Conservation (phyloP, 176 grass and related monocot genomes). For the Cenchrus purpureus region DNA sequence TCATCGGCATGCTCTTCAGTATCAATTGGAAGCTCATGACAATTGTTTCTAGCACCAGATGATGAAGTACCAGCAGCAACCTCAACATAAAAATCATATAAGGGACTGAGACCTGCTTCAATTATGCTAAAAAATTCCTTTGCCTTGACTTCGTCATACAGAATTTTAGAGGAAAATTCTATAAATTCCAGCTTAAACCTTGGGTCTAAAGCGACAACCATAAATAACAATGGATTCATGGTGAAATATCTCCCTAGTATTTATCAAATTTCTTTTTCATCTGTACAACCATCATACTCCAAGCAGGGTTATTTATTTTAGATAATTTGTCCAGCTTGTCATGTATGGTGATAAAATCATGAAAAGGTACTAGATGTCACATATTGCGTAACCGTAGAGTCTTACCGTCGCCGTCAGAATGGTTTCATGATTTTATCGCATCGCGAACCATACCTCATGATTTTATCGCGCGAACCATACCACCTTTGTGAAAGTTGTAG, state of each 20-base stretch:
- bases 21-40: not conserved
- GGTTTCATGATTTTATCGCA: too few relatives aligned
- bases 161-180: not conserved
- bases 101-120: not conserved
- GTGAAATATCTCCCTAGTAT: not conserved
- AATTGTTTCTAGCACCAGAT: not conserved
- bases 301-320: not conserved
- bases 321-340: not conserved
- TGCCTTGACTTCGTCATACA: not conserved
- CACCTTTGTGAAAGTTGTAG: too few relatives aligned
- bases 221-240: not conserved
- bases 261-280: not conserved
- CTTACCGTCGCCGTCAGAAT: not conserved
- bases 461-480: too few relatives aligned
- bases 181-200: not conserved
- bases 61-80: not conserved
- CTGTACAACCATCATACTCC: not conserved
- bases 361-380: not conserved
- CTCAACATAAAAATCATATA: not conserved
- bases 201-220: not conserved
- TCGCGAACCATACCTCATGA: too few relatives aligned
- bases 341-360: not conserved
- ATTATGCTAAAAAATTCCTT: not conserved
- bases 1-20: too few relatives aligned
- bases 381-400: not conserved